A percentile compares a stretch with the other conserved stretches of the same genome.
phyloP scores from a whole-genome alignment of 306 rosid species.

The Vicia sativa region DNA sequence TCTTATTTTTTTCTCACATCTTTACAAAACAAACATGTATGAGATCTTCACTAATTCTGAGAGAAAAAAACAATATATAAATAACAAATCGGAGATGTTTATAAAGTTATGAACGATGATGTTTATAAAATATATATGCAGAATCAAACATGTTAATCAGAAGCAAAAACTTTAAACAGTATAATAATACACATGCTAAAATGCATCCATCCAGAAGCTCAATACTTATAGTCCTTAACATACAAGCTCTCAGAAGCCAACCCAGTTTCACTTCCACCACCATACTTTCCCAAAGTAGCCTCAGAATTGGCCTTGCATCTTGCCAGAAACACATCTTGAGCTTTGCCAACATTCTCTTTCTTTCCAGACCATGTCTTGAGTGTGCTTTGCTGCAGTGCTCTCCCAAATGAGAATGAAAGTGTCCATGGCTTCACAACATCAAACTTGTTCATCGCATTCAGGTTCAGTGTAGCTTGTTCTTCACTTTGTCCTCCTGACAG shows the following conservation, averaged over 20 bases:
- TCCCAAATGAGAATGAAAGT: slow-evolving; percentile 88
- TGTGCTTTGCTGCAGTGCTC: slow-evolving; percentile 89
- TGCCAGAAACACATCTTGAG: slow-evolving; percentile 67
- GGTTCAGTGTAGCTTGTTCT: slow-evolving; percentile 79
- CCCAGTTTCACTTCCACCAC: slow-evolving; percentile 53
- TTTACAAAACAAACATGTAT: not conserved
- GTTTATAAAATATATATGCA: slow-evolving; percentile 36
- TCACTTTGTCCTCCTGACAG: slow-evolving; percentile 95
- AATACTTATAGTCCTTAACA: slow-evolving; percentile 75
- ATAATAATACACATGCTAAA: slow-evolving; percentile 33
- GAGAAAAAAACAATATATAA: not conserved
- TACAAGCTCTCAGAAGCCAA: slow-evolving; percentile 73
- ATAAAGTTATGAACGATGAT: not conserved
- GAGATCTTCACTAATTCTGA: not conserved
- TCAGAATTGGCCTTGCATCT: slow-evolving; percentile 86
- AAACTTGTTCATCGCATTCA: slow-evolving; percentile 76
- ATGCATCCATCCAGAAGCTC: slow-evolving; percentile 29
- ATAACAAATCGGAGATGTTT: not conserved
- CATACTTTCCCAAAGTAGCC: slow-evolving; percentile 75
- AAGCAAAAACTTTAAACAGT: slow-evolving; percentile 40
- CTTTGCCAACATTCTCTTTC: slow-evolving; percentile 76
- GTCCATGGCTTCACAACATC: slow-evolving; percentile 88
- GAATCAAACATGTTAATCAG: slow-evolving; percentile 42
- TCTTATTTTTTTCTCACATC: not conserved
- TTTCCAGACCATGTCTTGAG: slow-evolving; percentile 89